Base-by-base conservation (phyloP, 1,284 basidiomycete genomes). In the Cryptococcus sp. region DNA sequence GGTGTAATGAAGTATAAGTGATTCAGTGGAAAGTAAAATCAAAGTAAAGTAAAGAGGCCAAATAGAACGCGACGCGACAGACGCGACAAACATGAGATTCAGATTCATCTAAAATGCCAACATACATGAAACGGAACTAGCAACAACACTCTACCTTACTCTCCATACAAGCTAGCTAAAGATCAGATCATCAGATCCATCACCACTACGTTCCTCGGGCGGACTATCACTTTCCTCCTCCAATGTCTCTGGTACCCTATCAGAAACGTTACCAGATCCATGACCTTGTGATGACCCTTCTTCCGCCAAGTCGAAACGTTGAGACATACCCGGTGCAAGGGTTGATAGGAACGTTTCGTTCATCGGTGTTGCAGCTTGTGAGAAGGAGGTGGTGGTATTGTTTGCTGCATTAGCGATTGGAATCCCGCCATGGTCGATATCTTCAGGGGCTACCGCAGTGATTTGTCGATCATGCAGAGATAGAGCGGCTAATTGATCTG, bases 311-410 rank as follows among this genome's bases (percentile, higher is more conserved):
- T 56, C 63, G n/a, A 66, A 40, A 9, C 62, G 31, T 41, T 66
- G 63, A 40, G 57, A 50, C 47, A 66, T 49, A 3, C 60, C 59
- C 7, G 59, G 62, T 9, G 77, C 77, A 2, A 79, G 60, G 1
- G 76, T 78, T 37, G 73, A 72, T 4, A 80, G 62, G 64, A 80
- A 79, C 2, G 74, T 75, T 36, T 76, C 69, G 64, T 80, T 80
- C 60, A 76, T 74, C 0, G 79, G 79, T 7, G 79, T 80, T 11
- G 70, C 73, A 7, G 57, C 60, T 25, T 65, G 54, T 5, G 48
- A 45, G 14, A 57, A 52, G 28, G 48, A 14, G 4, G 19, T 19
- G 18, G 41, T 24, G 24, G 39, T 40, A 28, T 22, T 47, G 36
- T 28, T 13, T 36, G 21, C 41, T 16, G 9, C 10, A 7, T 37